Base-by-base conservation (phyloP, 441 rosid genomes). In the Pelargonium australe region DNA sequence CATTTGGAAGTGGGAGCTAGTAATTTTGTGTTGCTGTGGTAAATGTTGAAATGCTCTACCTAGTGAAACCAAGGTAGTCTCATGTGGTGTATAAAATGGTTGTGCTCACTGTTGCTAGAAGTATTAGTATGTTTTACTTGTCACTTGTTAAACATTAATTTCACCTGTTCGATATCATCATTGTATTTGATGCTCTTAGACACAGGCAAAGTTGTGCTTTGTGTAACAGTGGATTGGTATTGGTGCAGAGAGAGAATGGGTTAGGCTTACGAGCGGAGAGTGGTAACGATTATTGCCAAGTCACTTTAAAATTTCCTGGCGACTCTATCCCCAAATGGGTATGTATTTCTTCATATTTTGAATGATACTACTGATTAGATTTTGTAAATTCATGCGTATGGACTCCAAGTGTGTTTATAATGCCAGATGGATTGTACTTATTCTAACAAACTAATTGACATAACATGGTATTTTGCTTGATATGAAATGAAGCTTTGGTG, bases 301-400 rank as follows among this genome's bases (percentile, higher is more conserved):
- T 87, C 37, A 78, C 82, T 0, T 83, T 95, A 49, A 81, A 79
- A 51, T 95, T 90, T 75, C 96, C 97, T 9, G 79, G 58, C 7
- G 90, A 85, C 51, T 92, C 99, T 10, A 80, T 84, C 16, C 87
- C 99, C 44, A 87, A 90, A 87, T 90, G 99, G 97, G 97, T 95
- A 79, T 68, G 78, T 64, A 17, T 72, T 63, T 72, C 12, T 12
- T 64, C 9, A 31, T 11, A 16, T 4, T 28, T 63, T 65, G 62
- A 1, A 63, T 41, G 57, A n/a, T 12, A 65, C 70, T 71, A 7
- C 28, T 61, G 66, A 37, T 66, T 13, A 14, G 7, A 13, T 67
- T 25, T n/a, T 14, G 45, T 13, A 55, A 17, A 40, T 28, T 6
- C 41, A 4, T 14, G 43, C 17, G 3, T 2, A 31, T 31, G 3